Conservation (phyloP, 305 asterid genomes). For the Fraxinus dipetala region DNA sequence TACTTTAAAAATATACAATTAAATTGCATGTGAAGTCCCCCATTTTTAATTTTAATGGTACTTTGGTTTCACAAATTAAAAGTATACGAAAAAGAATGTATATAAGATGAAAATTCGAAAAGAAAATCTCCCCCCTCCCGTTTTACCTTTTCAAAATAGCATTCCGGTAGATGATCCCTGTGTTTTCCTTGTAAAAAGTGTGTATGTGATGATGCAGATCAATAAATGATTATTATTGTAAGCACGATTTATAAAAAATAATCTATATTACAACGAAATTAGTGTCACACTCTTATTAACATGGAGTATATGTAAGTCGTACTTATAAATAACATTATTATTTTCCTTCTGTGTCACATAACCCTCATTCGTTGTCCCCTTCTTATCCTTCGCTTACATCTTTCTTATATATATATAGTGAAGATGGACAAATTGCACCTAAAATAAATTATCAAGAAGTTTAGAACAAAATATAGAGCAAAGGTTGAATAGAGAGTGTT, state of each 20-base stretch:
- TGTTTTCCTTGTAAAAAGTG: not conserved
- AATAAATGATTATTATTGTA: too few relatives aligned
- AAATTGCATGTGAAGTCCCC: not conserved
- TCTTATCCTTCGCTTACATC: not conserved
- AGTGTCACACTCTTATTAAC: not conserved
- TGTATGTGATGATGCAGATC: not conserved
- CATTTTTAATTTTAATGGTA: not conserved
- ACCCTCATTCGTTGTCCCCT: not conserved
- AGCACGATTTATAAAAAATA: not conserved
- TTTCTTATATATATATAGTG: too few relatives aligned
- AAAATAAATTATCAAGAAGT: too few relatives aligned
- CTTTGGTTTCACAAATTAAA: not conserved
- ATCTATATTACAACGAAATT: too few relatives aligned
- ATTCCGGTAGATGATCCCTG: not conserved
- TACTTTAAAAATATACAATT: not conserved
- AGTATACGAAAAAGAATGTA: not conserved
- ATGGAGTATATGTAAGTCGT: not conserved
- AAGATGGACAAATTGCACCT: too few relatives aligned
- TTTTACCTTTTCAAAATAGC: not conserved
- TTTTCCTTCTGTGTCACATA: not conserved
- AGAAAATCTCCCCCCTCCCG: not conserved
- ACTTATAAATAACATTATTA: not conserved
- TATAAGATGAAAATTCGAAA: not conserved
- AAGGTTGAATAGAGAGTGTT: too few relatives aligned
- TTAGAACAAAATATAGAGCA: too few relatives aligned